A percentile compares a stretch with the other conserved stretches of the same genome.
Conservation (phyloP, 495 filamentous ascomycete genomes). For the Daldinia concentrica region DNA sequence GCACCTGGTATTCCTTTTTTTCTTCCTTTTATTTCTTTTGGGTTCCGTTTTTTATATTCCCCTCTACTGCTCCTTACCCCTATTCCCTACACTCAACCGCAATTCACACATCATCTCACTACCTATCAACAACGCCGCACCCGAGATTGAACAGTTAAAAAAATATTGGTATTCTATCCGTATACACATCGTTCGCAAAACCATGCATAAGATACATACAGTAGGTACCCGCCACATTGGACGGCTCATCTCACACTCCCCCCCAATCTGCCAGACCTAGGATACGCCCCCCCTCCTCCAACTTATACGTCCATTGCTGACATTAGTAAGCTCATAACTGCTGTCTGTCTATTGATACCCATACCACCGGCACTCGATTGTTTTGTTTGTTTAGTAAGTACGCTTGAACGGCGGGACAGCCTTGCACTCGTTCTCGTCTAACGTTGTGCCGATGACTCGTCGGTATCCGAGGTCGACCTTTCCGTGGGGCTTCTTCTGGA, state of each 20-base stretch:
- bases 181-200: slow-evolving; percentile 42
- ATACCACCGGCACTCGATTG: not conserved
- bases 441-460: slow-evolving; percentile 75
- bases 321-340: not conserved
- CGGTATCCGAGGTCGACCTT: slow-evolving; percentile 81
- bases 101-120: too few species aligned
- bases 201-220: slow-evolving; percentile 44
- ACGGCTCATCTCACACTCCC: slow-evolving; percentile 15
- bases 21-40: not conserved
- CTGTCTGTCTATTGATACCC: not conserved
- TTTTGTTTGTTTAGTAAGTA: slow-evolving; percentile 67
- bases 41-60: not conserved
- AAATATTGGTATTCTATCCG: slow-evolving; percentile 39
- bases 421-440: slow-evolving; percentile 92
- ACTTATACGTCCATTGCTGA: slow-evolving; percentile 11
- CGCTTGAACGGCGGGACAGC: slow-evolving; percentile 88
- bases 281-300: slow-evolving; percentile 9
- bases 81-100: not conserved
- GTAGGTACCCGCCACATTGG: slow-evolving; percentile 13
- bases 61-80: not conserved
- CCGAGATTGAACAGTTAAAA: slow-evolving; percentile 23
- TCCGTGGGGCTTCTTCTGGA: slow-evolving; percentile 88
- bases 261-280: slow-evolving; percentile 8
- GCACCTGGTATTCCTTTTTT: not conserved
- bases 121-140: not conserved